Base-by-base conservation (phyloP, 345 rosid genomes). In the Citrus inodora region DNA sequence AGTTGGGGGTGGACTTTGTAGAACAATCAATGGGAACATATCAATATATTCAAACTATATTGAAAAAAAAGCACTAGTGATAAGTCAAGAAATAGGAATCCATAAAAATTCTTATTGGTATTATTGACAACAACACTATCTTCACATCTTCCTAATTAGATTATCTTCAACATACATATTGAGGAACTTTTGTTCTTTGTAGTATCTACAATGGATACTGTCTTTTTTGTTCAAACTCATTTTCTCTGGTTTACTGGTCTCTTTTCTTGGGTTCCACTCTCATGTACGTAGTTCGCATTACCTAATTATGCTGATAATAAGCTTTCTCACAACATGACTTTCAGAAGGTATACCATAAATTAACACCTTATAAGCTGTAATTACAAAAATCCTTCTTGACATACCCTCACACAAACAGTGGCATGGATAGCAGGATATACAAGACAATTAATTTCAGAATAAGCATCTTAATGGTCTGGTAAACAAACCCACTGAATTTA, bases 371-470 rank as follows among this genome's bases (percentile, higher is more conserved):
- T 40, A 28, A 70, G 56, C 35, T 28, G n/a, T 48, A 28, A 28
- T 28, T 51, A 24, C 7, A 7, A 60, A 33, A 38, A 67, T 40
- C 30, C 17, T 67, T 9, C 53, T 67, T 33, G 24, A 17, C 42
- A 32, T 65, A 21, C 25, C 48, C 24, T 22, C 28, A 16, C 28
- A 2, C 14, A 35, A 67, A 67, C 71, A n/a, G 53, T n/a, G 27
- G n/a, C 17, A 16, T 40, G 7, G 9, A 42, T 14, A 0, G 58
- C 21, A 69, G 72, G 33, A 46, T 46, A 8, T 0, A 14, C 21
- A 69, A 46, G 73, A 69, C 33, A 9, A 28, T n/a, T 70, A 27
- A 46, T 70, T 22, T 70, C 60, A 70, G 35, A 70, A 70, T 48
- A 22, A 70, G 60, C 24, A 27, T 48, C 24, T 70, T 0, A 46